These are phyloP conservation scores for Tothia fuscella DNA, from an alignment of 2,329 filamentous ascomycete genomes.

Conservation along the genomic window DNA sequence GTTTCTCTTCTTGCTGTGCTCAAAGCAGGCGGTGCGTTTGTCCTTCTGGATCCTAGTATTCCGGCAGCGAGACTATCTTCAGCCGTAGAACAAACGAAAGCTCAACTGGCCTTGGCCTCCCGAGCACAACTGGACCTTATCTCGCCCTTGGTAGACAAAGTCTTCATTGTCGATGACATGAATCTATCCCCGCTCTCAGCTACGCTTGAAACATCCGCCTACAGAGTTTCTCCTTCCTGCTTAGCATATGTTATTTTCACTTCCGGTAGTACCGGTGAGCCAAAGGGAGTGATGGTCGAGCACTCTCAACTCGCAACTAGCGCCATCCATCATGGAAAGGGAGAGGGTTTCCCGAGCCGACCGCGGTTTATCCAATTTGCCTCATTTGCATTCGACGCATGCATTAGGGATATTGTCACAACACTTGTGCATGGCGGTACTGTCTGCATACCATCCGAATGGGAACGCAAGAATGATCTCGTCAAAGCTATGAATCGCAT, in stretches of 20 bases:
- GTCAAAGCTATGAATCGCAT: constrained; percentile 27
- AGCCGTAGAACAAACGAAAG: constrained; percentile 58
- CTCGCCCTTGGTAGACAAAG: no score
- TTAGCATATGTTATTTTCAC: constrained; percentile 49
- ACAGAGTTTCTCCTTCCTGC: constrained; percentile 52
- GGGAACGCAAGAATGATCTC: constrained; percentile 34
- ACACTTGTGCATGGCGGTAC: constrained; percentile 36
- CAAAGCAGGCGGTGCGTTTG: constrained; percentile 69
- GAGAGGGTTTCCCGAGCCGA: constrained; percentile 47
- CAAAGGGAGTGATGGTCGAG: constrained; percentile 76
- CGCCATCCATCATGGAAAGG: constrained; percentile 64
- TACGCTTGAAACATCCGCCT: no score
- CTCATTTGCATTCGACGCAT: constrained; percentile 34
- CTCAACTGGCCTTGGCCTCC: no score
- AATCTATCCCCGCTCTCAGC: no score
- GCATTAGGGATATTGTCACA: constrained; percentile 34
- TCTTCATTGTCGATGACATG: no score
- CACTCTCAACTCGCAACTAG: constrained; percentile 72
- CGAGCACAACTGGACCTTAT: no score
- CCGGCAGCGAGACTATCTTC: constrained; percentile 67
- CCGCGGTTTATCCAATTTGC: constrained; percentile 45
- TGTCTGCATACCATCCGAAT: constrained; percentile 37
- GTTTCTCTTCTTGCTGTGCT: constrained; percentile 71
- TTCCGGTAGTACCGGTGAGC: constrained; percentile 76
- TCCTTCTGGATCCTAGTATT: constrained; percentile 65